Conservation (phyloP, 495 filamentous ascomycete species). For the Neurospora sp. region DNA sequence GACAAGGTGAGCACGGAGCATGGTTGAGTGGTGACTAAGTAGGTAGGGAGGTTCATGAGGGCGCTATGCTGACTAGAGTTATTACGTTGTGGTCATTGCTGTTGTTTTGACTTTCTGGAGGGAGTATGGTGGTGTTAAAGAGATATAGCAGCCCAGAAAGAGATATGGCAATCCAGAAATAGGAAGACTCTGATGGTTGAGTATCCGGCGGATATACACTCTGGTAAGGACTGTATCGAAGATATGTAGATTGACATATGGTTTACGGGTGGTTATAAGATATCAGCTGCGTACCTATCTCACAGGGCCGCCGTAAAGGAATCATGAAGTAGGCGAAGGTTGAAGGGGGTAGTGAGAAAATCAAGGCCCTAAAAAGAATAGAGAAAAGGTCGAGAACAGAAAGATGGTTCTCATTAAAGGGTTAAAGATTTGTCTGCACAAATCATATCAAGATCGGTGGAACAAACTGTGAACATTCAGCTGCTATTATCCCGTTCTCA, state of each 20-base stretch:
- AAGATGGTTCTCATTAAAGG: not conserved
- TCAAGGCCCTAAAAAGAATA: not conserved
- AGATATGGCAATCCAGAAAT: not conserved
- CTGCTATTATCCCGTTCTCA: not conserved
- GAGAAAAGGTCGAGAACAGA: not conserved
- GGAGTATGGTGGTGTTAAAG: not conserved
- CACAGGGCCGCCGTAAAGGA: not conserved
- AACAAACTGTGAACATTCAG: not conserved
- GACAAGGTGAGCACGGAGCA: not conserved
- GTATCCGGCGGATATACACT: not conserved
- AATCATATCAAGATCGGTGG: not conserved
- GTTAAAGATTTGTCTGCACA: not conserved
- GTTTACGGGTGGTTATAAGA: not conserved
- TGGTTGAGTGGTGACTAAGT: not conserved
- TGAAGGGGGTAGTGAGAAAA: not conserved
- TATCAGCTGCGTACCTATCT: too few relatives aligned
- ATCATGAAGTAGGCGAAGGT: not conserved
- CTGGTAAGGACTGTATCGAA: not conserved
- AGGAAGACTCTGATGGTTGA: not conserved
- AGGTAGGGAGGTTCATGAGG: not conserved
- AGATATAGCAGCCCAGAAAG: not conserved
- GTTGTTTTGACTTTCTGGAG: not conserved
- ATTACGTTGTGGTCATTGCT: not conserved
- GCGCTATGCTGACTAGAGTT: not conserved
- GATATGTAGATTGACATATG: too few relatives aligned